Evolutionary conservation across 1,284 basidiomycete species (phyloP).

Genomic region (Cerioporus squamosus): DNA sequence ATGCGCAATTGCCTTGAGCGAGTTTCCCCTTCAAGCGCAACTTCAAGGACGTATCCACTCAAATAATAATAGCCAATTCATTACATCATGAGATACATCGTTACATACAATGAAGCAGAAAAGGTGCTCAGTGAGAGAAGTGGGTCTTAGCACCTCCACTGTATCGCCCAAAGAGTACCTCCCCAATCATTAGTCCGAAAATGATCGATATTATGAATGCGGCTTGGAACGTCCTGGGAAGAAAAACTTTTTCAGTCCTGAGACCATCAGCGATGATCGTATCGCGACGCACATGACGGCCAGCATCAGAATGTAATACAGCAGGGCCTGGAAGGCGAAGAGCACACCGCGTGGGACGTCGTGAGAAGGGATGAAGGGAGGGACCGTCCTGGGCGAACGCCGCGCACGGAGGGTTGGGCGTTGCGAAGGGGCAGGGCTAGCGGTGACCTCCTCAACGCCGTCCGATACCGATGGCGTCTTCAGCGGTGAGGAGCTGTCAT

Average conservation of each 20-base stretch:
- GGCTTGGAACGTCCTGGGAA: slow-evolving; percentile 71
- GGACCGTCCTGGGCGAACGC: slow-evolving; percentile 33
- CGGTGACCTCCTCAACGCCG: slow-evolving; percentile 21
- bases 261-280: background rate
- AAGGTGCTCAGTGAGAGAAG: slow-evolving; percentile 10
- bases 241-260: slow-evolving; percentile 10
- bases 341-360: slow-evolving; percentile 67
- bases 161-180: slow-evolving; percentile 65
- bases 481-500: background rate
- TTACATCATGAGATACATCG: too few species aligned
- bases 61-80: too few species aligned
- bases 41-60: too few species aligned
- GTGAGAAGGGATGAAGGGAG: slow-evolving; percentile 62
- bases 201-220: slow-evolving; percentile 70
- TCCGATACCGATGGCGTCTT: slow-evolving; percentile 7
- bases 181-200: slow-evolving; percentile 65
- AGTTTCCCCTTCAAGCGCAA: too few species aligned
- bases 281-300: slow-evolving; percentile 63
- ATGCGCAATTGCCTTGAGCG: too few species aligned
- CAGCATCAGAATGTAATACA: slow-evolving; percentile 70
- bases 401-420: background rate
- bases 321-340: slow-evolving; percentile 57
- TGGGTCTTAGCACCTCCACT: slow-evolving; percentile 34
- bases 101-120: slow-evolving; percentile 4
- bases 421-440: slow-evolving; percentile 7